Evolutionary conservation across 73 alveolate genomes (phyloP).

Genomic region (Paramecium caudatum): DNA sequence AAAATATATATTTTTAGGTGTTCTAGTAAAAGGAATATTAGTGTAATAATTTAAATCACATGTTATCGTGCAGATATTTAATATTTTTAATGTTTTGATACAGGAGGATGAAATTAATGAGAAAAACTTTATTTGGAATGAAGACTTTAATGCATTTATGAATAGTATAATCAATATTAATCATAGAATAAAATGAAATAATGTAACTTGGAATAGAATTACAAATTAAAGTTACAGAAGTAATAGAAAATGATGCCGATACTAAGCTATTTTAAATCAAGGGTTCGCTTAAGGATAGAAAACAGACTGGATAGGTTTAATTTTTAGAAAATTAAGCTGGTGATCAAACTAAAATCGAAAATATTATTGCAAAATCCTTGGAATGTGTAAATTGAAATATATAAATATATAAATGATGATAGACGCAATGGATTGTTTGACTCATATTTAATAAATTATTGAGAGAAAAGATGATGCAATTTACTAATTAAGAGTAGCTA

Average conservation of each 20-base stretch:
- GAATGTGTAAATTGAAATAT: constrained; percentile 21
- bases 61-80: not conserved
- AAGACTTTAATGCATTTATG: constrained; percentile 12
- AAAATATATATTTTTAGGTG: not conserved
- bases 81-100: constrained; percentile 2
- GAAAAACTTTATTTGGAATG: not conserved
- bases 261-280: not conserved
- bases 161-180: not conserved
- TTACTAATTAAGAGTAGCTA: not conserved
- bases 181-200: not conserved
- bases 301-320: constrained; percentile 10
- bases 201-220: not conserved
- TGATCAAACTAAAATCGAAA: not conserved
- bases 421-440: not conserved
- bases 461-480: not conserved
- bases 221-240: constrained; percentile 32
- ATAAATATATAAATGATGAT: not conserved
- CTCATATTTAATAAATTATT: not conserved
- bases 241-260: not conserved
- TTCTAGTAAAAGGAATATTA: constrained; percentile 21
- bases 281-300: constrained; percentile 13
- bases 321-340: not conserved
- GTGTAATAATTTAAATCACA: constrained; percentile 22
- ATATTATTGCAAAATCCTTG: constrained; percentile 2
- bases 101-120: constrained; percentile 38